Base-by-base conservation (phyloP, 371 early-diverging fungal species). In the Syncephalis plumigaleata region DNA sequence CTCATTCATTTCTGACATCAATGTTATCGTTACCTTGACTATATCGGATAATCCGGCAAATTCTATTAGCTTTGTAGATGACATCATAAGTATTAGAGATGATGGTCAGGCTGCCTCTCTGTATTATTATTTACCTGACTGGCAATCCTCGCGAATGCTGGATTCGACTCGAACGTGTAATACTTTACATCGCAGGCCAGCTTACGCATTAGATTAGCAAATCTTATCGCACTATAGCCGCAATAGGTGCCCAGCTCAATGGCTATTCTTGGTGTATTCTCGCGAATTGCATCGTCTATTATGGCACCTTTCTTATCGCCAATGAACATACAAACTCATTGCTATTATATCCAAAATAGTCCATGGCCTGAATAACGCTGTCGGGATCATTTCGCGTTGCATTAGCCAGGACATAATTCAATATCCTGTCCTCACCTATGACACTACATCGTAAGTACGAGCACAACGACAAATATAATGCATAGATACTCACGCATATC, bases 291-390 rank as follows among this genome's bases (percentile, higher is more conserved):
- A 9, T 47, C 31, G 9, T 21, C 22, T n/a, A 47, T 22, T 4
- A 27, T 31, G 11, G 20, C 22, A 20, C 47, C 45, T 31, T 45
- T 45, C 20, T 26, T 13, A n/a, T 45, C 45, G 24, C 45, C 45
- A 9, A 45, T 22, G 3, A 18, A 37, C 47, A 47, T 47, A 11
- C 18, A 15, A 18, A 38, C 18, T 47, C 39, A 2, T n/a, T 36
- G 20, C 21, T 20, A 11, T 4, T 31, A 38, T 47, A 27, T 16
- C 18, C 36, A 22, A 9, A 17, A 9, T 17, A 13, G 23, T 47
- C 47, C 15, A 47, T 38, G 16, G 47, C 23, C 16, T 47, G 15
- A 9, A 47, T 13, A 18, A 47, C 47, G 36, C 38, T 37, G 9
- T 47, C 31, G 2, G 38, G 21, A 36, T 47, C 21, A 13, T 38